Conservation (phyloP, 1,139 yeast genomes). For the Saccharomyces hybrid region DNA sequence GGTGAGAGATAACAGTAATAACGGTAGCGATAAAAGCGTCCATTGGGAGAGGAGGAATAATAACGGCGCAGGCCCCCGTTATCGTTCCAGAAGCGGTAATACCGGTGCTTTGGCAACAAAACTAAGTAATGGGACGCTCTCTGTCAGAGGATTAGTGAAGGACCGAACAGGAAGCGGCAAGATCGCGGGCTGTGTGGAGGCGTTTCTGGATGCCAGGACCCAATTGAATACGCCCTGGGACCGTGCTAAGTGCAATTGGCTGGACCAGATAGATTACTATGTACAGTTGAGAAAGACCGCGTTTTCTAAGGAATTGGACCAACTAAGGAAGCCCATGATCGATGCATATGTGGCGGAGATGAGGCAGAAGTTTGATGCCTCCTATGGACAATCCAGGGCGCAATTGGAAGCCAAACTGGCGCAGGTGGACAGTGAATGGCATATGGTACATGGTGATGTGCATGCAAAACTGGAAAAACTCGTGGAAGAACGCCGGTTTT, state of each 20-base stretch:
- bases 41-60: neutral
- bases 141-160: neutral
- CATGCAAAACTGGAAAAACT: neutral
- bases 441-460: neutral
- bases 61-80: neutral
- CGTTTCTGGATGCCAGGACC: neutral
- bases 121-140: neutral
- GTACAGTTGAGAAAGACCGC: neutral
- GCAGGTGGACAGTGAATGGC: conserved; percentile 1
- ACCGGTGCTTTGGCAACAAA: neutral
- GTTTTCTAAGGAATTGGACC: neutral
- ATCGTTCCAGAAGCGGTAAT: neutral
- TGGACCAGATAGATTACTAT: neutral
- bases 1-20: neutral
- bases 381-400: conserved; percentile 13
- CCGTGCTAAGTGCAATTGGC: neutral
- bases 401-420: conserved; percentile 5
- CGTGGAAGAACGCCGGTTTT: neutral
- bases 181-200: neutral
- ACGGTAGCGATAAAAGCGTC: neutral
- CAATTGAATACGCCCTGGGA: neutral
- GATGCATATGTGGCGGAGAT: conserved; percentile 7
- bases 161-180: neutral
- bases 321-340: conserved; percentile 16
- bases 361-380: conserved; percentile 3